A percentile compares a stretch with the other conserved stretches of the same genome.
Evolutionary conservation across 805 yeast species (phyloP).

Genomic region (Millerozyma miso): DNA sequence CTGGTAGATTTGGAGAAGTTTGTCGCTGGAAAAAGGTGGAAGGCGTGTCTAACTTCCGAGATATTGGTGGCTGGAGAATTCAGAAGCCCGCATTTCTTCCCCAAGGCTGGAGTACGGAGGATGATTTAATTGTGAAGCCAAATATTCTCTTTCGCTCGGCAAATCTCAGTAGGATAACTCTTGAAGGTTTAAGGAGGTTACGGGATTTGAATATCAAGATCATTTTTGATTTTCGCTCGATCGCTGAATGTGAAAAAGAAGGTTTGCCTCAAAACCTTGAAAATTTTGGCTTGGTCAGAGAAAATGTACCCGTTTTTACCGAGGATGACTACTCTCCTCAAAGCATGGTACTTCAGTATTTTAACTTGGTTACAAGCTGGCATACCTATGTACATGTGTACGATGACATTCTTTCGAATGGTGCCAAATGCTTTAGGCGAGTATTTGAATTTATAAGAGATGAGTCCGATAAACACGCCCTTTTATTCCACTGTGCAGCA

Average conservation of each 20-base stretch:
- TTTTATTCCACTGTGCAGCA: conserved; percentile 76
- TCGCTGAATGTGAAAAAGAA: conserved; percentile 46
- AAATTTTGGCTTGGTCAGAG: conserved; percentile 42
- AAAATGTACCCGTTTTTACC: conserved; percentile 55
- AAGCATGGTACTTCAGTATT: conserved; percentile 52
- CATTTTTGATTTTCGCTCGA: conserved; percentile 67
- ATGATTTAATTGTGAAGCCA: conserved; percentile 42
- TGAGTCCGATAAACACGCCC: conserved; percentile 29
- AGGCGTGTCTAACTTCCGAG: conserved; percentile 72
- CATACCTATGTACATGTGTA: conserved; percentile 63
- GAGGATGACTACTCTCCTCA: conserved; percentile 59
- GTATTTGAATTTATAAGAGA: conserved; percentile 58
- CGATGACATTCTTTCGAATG: conserved; percentile 50
- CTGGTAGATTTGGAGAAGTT: conserved; percentile 32
- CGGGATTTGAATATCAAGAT: conserved; percentile 44
- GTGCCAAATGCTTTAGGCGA: conserved; percentile 42
- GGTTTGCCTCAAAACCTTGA: conserved; percentile 38
- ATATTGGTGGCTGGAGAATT: conserved; percentile 71
- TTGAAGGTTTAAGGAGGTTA: conserved; percentile 41
- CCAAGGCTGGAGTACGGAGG: not conserved
- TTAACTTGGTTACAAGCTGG: conserved; percentile 54
- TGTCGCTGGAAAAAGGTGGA: conserved; percentile 61
- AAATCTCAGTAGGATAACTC: conserved; percentile 49
- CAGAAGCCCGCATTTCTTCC: conserved; percentile 20
- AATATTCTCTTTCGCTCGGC: conserved; percentile 64